Evolutionary conservation across 2,329 filamentous ascomycete species (phyloP), one percentile per base, ranked within the genome.

Genomic region (Exophiala viscosa): DNA sequence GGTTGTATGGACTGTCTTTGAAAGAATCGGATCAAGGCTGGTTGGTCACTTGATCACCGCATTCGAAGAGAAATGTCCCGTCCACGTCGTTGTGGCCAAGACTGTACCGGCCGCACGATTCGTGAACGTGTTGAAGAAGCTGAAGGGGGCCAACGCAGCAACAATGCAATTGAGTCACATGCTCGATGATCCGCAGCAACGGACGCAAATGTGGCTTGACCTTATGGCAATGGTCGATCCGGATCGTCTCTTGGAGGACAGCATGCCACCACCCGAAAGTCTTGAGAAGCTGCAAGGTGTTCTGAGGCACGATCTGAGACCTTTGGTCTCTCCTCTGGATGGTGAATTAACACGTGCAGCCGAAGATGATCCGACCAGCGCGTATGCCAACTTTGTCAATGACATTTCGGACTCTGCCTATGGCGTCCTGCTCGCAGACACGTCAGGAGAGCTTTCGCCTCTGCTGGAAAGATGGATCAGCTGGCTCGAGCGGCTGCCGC

Each of bases 161-260:
- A 93, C 93, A 2, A 92, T 97, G 66, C 91, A 93, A 1, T 90
- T 92, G 1, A 92, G 91, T 17, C 95, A 93, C 58, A 90, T 96
- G 81, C 78, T 99, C 10, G 89, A 89, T 6, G 89, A 92, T 64
- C 85, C 90, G 14, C 87, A 89, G 41, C 95, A 95, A 67, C 84
- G 93, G 49, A 90, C 93, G 60, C 87, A 93, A 65, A 97, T 99
- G 93, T 96, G 93, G 76, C 77, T 86, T 45, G 93, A 99, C 66
- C 96, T 91, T 85, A 84, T 90, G 36, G 83, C 70, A 9, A 76
- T 76, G 66, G 78, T 83, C 38, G 80, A 81, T 57, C 72, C 79
- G 3, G 79, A 80, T 60, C 72, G 74, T 32, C 75, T 82, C 55
- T 75, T 82, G 62, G 79, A 81, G 54, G 76, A 77, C 54, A 78